These are phyloP conservation scores for Gynandropsis gynandra DNA, from an alignment of 345 rosid species.

Conservation along the genomic window DNA sequence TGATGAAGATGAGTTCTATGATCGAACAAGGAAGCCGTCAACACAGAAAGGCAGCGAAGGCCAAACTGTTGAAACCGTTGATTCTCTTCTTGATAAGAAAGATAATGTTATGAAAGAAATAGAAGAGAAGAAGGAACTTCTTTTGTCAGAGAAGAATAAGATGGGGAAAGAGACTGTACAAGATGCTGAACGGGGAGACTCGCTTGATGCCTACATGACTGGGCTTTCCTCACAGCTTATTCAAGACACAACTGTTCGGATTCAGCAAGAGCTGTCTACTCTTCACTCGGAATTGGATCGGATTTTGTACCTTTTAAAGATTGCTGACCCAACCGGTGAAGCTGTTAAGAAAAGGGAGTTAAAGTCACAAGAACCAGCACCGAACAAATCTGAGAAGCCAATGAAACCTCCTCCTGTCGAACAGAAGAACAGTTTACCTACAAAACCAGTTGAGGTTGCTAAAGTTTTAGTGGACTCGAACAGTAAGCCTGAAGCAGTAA, in stretches of 20 bases:
- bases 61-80: slow-evolving; percentile 77
- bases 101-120: slow-evolving; percentile 59
- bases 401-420: slow-evolving; percentile 21
- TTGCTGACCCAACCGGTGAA: slow-evolving; percentile 91
- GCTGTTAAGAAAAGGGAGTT: slow-evolving; percentile 54
- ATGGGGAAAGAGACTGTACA: slow-evolving; percentile 40
- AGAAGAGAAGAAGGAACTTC: slow-evolving; percentile 44
- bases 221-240: slow-evolving; percentile 86
- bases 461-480: slow-evolving; percentile 24
- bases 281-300: slow-evolving; percentile 73
- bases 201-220: slow-evolving; percentile 89
- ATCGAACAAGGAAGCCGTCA: slow-evolving; percentile 72
- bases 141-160: slow-evolving; percentile 57
- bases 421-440: slow-evolving; percentile 26
- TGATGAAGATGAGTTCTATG: slow-evolving; percentile 94
- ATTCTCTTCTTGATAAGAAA: slow-evolving; percentile 83
- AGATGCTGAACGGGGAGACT: slow-evolving; percentile 60
- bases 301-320: slow-evolving; percentile 62
- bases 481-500: slow-evolving; percentile 29
- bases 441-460: slow-evolving; percentile 26
- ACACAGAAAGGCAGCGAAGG: slow-evolving; percentile 44
- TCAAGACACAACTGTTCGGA: slow-evolving; percentile 53
- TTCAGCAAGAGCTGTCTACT: slow-evolving; percentile 57
- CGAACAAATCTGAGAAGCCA: slow-evolving; percentile 31
- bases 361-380: slow-evolving; percentile 35